phyloP scores from a whole-genome alignment of 441 rosid species.

The Biscutella auriculata region DNA sequence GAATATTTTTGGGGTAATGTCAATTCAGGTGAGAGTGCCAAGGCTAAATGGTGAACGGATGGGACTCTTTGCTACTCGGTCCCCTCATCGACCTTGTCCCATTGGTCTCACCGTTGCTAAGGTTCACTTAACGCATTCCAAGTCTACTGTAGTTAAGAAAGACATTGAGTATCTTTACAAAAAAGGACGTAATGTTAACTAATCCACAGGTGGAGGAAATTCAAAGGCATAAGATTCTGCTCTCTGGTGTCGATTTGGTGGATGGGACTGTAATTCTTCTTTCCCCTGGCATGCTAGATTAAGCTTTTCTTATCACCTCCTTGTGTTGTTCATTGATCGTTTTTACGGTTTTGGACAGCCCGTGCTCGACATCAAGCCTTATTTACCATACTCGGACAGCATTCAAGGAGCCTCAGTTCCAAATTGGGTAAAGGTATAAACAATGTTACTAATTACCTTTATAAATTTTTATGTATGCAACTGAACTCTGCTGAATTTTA shows the following conservation, averaged over 20 bases:
- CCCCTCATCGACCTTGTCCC: constrained; percentile 87
- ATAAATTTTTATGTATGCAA: not conserved
- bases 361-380: constrained; percentile 76
- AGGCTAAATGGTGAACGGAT: constrained; percentile 62
- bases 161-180: not conserved
- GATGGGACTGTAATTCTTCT: constrained; percentile 71
- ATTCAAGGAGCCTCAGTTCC: constrained; percentile 62
- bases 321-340: not conserved
- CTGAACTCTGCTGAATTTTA: not conserved
- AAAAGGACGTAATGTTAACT: not conserved
- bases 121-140: constrained; percentile 25
- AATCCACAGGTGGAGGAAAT: constrained; percentile 58
- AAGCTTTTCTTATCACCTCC: not conserved
- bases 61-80: constrained; percentile 84
- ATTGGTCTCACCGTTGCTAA: constrained; percentile 86
- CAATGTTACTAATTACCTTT: not conserved
- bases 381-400: constrained; percentile 77
- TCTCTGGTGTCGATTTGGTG: constrained; percentile 87
- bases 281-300: not conserved
- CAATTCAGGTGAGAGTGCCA: constrained; percentile 75
- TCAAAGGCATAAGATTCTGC: constrained; percentile 50
- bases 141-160: not conserved
- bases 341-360: constrained; percentile 39
- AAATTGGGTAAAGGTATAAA: constrained; percentile 63
- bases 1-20: constrained; percentile 20